Evolutionary conservation across 148 eudicot species (phyloP).

Genomic region (Rhododendron griersonianum): DNA sequence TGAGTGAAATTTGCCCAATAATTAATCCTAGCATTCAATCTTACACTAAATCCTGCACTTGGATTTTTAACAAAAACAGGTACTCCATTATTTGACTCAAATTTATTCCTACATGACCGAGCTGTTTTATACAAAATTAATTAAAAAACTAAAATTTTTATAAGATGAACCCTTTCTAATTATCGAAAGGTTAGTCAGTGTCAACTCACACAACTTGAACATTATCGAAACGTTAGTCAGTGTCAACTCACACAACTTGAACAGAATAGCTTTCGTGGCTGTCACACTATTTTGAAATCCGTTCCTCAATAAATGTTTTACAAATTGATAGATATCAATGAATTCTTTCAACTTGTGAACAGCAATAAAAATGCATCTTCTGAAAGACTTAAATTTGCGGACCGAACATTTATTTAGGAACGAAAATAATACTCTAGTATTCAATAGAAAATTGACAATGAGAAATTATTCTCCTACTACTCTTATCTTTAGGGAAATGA

Average conservation of each 20-base stretch:
- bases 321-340: too few species aligned
- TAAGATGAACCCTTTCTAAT: background rate
- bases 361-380: too few species aligned
- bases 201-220: background rate
- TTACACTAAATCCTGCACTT: background rate
- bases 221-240: background rate
- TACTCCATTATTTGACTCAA: background rate
- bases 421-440: background rate
- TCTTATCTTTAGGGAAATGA: too few species aligned
- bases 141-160: background rate
- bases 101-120: background rate
- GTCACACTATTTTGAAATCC: background rate
- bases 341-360: too few species aligned
- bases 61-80: background rate
- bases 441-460: background rate
- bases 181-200: background rate
- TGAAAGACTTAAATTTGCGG: too few species aligned
- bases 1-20: too few species aligned
- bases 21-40: too few species aligned
- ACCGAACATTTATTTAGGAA: too few species aligned
- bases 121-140: background rate
- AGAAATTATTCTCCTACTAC: background rate
- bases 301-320: too few species aligned
- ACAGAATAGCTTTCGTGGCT: background rate
- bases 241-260: background rate